phyloP scores from a whole-genome alignment of 2,329 filamentous ascomycete species.

The Rosellinia necatrix region DNA sequence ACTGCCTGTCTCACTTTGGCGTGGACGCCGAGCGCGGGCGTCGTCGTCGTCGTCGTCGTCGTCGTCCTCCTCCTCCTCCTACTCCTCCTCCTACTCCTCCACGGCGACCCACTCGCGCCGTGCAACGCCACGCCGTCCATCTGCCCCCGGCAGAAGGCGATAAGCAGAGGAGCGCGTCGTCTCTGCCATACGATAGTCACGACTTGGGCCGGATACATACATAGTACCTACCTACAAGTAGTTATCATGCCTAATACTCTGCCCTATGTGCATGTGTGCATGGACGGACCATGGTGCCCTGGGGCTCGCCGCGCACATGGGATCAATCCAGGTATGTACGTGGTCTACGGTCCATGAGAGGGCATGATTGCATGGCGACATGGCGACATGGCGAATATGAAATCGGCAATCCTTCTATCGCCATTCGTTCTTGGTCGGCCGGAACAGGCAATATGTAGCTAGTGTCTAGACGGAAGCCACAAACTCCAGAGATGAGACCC shows the following conservation, averaged over 20 bases:
- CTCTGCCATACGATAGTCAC: not conserved
- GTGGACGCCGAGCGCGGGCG: not conserved
- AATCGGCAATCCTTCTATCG: not conserved
- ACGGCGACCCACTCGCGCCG: slow-evolving; percentile 22
- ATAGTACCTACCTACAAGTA: too few relatives aligned
- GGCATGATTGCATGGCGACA: too few relatives aligned
- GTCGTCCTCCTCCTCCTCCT: too few relatives aligned
- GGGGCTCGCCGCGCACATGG: too few relatives aligned
- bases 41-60: too few relatives aligned
- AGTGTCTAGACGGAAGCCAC: not conserved
- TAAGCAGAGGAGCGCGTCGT: not conserved
- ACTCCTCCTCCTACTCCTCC: too few relatives aligned
- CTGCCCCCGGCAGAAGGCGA: slow-evolving; percentile 1
- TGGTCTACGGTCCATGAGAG: too few relatives aligned
- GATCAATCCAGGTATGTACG: too few relatives aligned
- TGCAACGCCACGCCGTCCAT: slow-evolving; percentile 19
- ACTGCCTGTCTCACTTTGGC: not conserved
- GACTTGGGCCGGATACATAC: not conserved
- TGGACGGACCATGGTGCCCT: not conserved
- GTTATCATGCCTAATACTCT: too few relatives aligned
- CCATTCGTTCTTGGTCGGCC: too few relatives aligned
- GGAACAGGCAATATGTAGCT: too few relatives aligned
- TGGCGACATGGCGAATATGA: not conserved
- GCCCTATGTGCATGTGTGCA: not conserved
- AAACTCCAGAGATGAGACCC: slow-evolving; percentile 1